Base-by-base conservation (phyloP, 805 yeast genomes). In the Kazachstania taianensis region DNA sequence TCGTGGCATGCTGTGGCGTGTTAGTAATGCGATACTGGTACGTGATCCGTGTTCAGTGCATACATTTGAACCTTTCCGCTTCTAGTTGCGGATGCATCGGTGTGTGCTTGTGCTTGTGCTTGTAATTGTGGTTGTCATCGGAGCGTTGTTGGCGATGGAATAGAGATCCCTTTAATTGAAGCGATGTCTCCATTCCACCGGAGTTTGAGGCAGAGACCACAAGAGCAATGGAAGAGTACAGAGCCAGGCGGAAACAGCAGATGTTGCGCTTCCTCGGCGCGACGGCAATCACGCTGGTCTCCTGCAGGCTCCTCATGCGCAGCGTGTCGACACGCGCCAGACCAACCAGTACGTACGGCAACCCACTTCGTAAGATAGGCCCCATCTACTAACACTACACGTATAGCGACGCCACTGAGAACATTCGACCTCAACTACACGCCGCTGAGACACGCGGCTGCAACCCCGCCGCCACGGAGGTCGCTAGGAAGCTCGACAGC, bases 181-280 rank as follows among this genome's bases (percentile, higher is more conserved):
- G n/a, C 25, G 25, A n/a, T 22, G 12, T 22, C 12, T 22, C 25
- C 25, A 22, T 9, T n/a, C 8, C 25, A 9, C 12, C 25, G 12
- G 25, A 22, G 12, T n/a, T 9, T n/a, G 8, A 9, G 8, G 12
- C 25, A n/a, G 12, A 9, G 12, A 3, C 25, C 25, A 3, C 4
- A 9, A 4, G 8, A 9, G 12, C 25, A 9, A 27, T 17, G 13
- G 34, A 32, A 6, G 72, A 71, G 32, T 79, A 78, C 47, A 72
- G 72, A 40, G 57, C 65, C 37, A 69, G 92, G 45, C 66, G 87
- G 43, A 76, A 76, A 54, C 65, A 62, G 29, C 94, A 85, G 59
- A 80, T 81, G 79, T 61, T 79, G 26, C 57, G 73, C 17, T 85
- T 84, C 54, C 70, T 81, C 45, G 78, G 80, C 3, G 75, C 86